Conservation (phyloP, 2,329 filamentous ascomycete species). For the Rugonectria rugulosa region DNA sequence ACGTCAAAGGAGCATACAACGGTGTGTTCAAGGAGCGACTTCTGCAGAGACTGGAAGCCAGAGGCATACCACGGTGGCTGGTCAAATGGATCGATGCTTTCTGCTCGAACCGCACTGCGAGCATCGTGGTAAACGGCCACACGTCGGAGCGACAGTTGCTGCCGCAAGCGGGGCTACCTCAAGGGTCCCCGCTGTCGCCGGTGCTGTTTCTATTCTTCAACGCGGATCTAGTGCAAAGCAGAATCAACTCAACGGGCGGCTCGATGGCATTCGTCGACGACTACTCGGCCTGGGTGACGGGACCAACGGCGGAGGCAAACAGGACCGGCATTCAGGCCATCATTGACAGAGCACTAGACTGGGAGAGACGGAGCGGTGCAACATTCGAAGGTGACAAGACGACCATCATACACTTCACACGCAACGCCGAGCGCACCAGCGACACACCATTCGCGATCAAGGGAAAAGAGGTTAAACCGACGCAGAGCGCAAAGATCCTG, state of each 20-base stretch:
- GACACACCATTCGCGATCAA: background rate
- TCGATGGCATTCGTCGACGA: slow-evolving; percentile 36
- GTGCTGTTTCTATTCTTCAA: background rate
- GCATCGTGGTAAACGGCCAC: background rate
- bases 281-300: slow-evolving; percentile 22
- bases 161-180: background rate
- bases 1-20: slow-evolving; percentile 26
- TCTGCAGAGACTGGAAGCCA: slow-evolving; percentile 18
- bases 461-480: background rate
- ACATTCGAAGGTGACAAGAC: background rate
- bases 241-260: slow-evolving; percentile 19
- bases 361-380: slow-evolving; percentile 14
- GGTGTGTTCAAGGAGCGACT: slow-evolving; percentile 25
- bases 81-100: background rate
- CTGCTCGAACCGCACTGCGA: background rate
- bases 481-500: background rate
- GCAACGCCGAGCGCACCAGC: background rate
- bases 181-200: background rate
- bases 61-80: slow-evolving; percentile 17
- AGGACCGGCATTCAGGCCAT: slow-evolving; percentile 34
- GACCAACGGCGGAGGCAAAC: slow-evolving; percentile 32
- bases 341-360: slow-evolving; percentile 31
- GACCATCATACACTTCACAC: background rate
- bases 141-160: background rate
- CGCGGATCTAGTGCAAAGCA: background rate